phyloP scores from a whole-genome alignment of 129 eudicot genomes.

The Flaveria robusta region DNA sequence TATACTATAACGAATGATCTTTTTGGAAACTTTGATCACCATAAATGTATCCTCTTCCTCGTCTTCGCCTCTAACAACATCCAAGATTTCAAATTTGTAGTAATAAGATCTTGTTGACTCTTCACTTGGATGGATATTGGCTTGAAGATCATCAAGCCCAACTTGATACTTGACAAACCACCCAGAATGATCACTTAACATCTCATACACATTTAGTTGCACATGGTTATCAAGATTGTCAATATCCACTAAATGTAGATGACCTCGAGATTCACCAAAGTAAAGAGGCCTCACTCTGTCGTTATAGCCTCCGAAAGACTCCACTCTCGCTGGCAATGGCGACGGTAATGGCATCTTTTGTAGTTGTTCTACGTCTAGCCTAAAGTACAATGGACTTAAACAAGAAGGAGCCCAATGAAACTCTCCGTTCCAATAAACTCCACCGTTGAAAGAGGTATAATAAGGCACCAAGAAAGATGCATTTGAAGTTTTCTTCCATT shows the following conservation, averaged over 20 bases:
- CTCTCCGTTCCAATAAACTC: slow-evolving; percentile 38
- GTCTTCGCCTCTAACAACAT: slow-evolving; percentile 18
- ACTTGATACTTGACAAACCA: slow-evolving; percentile 31
- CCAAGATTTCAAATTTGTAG: not conserved
- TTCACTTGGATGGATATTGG: too few species aligned
- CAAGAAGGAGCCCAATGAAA: slow-evolving; percentile 37
- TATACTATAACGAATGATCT: slow-evolving; percentile 25
- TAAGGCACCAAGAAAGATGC: slow-evolving; percentile 7
- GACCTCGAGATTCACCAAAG: slow-evolving; percentile 44
- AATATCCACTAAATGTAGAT: slow-evolving; percentile 40
- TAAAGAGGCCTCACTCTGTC: slow-evolving; percentile 23
- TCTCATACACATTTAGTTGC: slow-evolving; percentile 34
- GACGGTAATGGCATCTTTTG: slow-evolving; percentile 22
- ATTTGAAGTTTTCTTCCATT: slow-evolving; percentile 36
- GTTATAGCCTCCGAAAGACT: not conserved
- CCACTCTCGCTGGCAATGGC: not conserved
- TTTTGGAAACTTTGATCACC: slow-evolving; percentile 28
- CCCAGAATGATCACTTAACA: slow-evolving; percentile 27
- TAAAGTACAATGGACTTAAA: slow-evolving; percentile 11
- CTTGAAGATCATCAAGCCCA: slow-evolving; percentile 21
- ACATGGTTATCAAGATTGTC: not conserved
- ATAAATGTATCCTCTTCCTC: slow-evolving; percentile 36
- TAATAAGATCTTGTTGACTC: too few species aligned
- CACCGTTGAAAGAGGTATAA: slow-evolving; percentile 1
- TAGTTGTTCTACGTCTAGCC: slow-evolving; percentile 27